Evolutionary conservation across 495 filamentous ascomycete genomes (phyloP).

Genomic region (Penicillium argentinense): DNA sequence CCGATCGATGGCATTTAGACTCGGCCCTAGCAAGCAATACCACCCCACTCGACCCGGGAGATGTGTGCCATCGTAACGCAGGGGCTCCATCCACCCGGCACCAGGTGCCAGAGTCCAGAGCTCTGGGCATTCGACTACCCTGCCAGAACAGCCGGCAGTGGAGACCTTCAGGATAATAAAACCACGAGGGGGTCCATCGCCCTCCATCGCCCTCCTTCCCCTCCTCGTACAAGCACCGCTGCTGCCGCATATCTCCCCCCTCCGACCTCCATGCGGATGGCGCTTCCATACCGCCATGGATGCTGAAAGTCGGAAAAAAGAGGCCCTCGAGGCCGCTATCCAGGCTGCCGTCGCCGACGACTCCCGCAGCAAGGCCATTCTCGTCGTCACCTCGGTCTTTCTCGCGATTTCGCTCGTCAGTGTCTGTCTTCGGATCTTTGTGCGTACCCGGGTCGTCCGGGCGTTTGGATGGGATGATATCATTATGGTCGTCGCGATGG

Average conservation of each 20-base stretch:
- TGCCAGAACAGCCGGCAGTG: conserved; percentile 11
- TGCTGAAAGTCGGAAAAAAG: conserved; percentile 12
- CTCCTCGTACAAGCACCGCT: not conserved
- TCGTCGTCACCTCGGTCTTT: conserved; percentile 32
- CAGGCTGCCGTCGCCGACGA: conserved; percentile 14
- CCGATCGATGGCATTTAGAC: conserved; percentile 15
- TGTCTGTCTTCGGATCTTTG: conserved; percentile 30
- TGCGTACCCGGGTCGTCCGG: conserved; percentile 28
- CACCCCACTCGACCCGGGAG: conserved; percentile 12
- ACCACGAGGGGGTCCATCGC: conserved; percentile 10
- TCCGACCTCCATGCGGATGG: conserved; percentile 10
- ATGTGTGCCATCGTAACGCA: conserved; percentile 5
- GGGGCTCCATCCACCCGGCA: conserved; percentile 7
- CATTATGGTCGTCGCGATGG: conserved; percentile 33
- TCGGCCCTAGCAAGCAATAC: conserved; percentile 18
- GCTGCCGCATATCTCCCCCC: not conserved
- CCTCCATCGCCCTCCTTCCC: not conserved
- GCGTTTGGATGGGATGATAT: conserved; percentile 37
- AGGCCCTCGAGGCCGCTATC: conserved; percentile 4
- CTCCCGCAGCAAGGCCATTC: conserved; percentile 26
- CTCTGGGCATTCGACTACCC: conserved; percentile 5
- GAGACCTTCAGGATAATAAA: conserved; percentile 20
- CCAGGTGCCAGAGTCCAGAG: conserved; percentile 12
- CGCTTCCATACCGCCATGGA: conserved; percentile 12
- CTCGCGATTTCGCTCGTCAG: conserved; percentile 27